A percentile compares a stretch with the other conserved stretches of the same genome.
phyloP scores from a whole-genome alignment of 768 basidiomycete genomes.

The Lactarius quietus region DNA sequence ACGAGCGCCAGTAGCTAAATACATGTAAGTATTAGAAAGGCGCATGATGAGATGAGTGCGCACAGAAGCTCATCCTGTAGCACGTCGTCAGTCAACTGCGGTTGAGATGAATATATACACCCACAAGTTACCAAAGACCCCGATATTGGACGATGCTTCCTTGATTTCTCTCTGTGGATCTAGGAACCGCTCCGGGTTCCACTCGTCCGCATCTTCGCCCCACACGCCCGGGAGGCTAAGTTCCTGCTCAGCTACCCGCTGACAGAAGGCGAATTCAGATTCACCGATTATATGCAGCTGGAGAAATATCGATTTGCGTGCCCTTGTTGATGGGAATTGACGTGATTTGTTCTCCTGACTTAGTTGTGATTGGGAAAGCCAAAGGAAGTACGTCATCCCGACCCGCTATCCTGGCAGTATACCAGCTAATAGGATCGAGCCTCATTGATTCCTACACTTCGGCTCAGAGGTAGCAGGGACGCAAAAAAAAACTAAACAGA shows the following conservation, averaged over 20 bases:
- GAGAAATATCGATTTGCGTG: constrained; percentile 6
- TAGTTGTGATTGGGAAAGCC: no score
- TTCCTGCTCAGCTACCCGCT: not conserved
- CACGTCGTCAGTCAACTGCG: no score
- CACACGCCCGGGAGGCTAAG: not conserved
- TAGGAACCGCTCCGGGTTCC: constrained; percentile 14
- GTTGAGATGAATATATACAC: not conserved
- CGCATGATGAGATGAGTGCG: no score
- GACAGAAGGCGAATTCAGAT: not conserved
- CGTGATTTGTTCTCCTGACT: no score
- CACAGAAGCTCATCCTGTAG: constrained; percentile 16
- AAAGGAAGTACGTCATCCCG: no score
- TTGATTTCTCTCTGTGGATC: not conserved
- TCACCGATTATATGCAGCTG: constrained; percentile 4
- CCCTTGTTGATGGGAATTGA: no score
- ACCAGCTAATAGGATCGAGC: no score
- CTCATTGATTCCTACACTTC: no score
- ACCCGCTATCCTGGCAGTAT: no score
- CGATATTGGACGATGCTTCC: not conserved
- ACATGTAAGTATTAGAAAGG: no score
- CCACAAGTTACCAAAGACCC: constrained; percentile 8
- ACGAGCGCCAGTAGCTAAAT: no score
- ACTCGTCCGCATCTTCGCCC: no score
- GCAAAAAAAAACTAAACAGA: not conserved
- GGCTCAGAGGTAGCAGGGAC: not conserved